These are phyloP conservation scores for Starmerella sp. DNA, from an alignment of 805 yeast genomes.

Conservation along the genomic window DNA sequence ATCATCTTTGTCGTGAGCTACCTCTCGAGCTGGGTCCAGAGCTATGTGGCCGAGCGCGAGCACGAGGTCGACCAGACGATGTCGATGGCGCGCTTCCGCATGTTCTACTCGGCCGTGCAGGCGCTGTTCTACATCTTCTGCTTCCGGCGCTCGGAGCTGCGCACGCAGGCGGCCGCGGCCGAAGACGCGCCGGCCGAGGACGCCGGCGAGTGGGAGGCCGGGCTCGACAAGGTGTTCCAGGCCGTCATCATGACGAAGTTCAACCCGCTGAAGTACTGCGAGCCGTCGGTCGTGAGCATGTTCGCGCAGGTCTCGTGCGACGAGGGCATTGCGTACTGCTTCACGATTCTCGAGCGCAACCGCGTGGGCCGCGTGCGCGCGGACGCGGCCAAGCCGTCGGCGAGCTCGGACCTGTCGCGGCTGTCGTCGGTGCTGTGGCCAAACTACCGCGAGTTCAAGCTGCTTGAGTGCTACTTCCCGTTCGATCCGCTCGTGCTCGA, in stretches of 20 bases:
- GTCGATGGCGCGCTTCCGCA: conserved; percentile 84
- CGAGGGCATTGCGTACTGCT: conserved; percentile 84
- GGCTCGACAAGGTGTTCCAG: conserved; percentile 76
- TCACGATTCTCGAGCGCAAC: conserved; percentile 82
- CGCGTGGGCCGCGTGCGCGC: conserved; percentile 51
- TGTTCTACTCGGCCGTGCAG: conserved; percentile 85
- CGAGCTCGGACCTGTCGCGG: conserved; percentile 11
- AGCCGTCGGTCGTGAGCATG: conserved; percentile 83
- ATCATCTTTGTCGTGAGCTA: conserved; percentile 73
- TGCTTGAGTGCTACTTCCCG: conserved; percentile 90
- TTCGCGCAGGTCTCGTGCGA: conserved; percentile 88
- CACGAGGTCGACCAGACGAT: conserved; percentile 56
- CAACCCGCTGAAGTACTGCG: conserved; percentile 87
- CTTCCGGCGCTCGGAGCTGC: conserved; percentile 60
- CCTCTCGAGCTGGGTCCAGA: conserved; percentile 70
- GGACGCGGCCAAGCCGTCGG: conserved; percentile 2
- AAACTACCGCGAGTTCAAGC: conserved; percentile 71
- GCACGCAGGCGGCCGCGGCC: conserved; percentile 26
- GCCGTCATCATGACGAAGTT: conserved; percentile 75
- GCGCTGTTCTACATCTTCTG: conserved; percentile 85
- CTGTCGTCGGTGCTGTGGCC: conserved; percentile 34
- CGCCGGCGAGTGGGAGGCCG: conserved; percentile 27
- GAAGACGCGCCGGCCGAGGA: conserved; percentile 2
- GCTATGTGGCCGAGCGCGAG: conserved; percentile 76
- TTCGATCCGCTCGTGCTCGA: conserved; percentile 82